Conservation (phyloP, 805 yeast genomes). For the Zygotorulaspora chibaensis region DNA sequence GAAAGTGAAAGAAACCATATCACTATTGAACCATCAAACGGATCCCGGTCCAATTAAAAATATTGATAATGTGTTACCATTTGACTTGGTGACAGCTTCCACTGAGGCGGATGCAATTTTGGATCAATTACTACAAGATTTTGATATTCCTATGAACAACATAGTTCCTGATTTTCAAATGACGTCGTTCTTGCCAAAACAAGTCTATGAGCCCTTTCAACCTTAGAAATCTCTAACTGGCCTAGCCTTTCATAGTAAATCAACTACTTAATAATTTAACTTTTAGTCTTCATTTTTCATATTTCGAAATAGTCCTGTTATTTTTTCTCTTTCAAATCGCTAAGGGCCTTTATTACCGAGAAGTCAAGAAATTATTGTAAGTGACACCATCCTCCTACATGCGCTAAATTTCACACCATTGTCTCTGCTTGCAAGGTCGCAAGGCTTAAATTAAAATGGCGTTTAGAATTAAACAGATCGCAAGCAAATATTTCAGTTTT, state of each 20-base stretch:
- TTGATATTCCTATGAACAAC: constrained; percentile 9
- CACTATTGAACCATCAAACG: neutral
- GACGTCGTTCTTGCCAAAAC: constrained; percentile 11
- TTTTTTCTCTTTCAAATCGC: too few relatives aligned
- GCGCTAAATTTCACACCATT: too few relatives aligned
- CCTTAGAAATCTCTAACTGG: neutral
- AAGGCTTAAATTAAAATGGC: too few relatives aligned
- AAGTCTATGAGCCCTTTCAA: neutral
- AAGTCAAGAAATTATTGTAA: too few relatives aligned
- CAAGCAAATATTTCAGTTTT: too few relatives aligned
- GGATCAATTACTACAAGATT: constrained; percentile 9
- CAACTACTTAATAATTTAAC: neutral
- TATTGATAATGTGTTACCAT: neutral
- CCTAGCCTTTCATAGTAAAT: neutral
- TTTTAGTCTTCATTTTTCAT: neutral
- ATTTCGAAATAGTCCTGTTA: neutral
- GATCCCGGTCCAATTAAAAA: neutral
- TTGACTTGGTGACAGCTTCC: neutral
- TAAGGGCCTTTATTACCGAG: too few relatives aligned
- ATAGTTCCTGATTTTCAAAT: constrained; percentile 12
- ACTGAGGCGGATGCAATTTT: constrained; percentile 5
- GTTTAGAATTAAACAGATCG: too few relatives aligned
- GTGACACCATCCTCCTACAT: too few relatives aligned
- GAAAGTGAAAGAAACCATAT: constrained; percentile 9
- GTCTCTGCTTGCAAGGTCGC: too few relatives aligned